A percentile compares a stretch with the other conserved stretches of the same genome.
Conservation (phyloP, 768 basidiomycete species). For the Boletus vermiculosoides region DNA sequence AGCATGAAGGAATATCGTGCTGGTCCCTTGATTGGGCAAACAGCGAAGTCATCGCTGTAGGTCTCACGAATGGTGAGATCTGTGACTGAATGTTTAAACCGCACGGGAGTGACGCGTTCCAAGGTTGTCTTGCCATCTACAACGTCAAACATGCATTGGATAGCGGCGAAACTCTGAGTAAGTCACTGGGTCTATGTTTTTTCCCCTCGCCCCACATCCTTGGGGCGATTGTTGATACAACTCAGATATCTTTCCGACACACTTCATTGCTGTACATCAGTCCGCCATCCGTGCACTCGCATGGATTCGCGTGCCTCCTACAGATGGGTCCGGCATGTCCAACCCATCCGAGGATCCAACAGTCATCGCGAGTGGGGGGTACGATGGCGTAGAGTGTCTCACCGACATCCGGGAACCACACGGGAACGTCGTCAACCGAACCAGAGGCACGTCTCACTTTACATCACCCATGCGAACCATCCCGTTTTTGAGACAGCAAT, state of each 20-base stretch:
- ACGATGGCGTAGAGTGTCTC: constrained; percentile 75
- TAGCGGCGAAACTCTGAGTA: constrained; percentile 33
- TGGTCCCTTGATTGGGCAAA: constrained; percentile 90
- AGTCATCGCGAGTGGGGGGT: constrained; percentile 72
- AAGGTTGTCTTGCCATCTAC: constrained; percentile 59
- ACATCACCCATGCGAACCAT: not conserved
- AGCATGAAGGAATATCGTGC: constrained; percentile 72
- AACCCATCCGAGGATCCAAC: constrained; percentile 59
- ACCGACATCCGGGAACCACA: constrained; percentile 74
- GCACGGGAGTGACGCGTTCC: constrained; percentile 1
- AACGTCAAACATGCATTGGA: constrained; percentile 47
- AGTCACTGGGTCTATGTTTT: not conserved
- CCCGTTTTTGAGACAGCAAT: not conserved
- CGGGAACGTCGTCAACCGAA: constrained; percentile 71
- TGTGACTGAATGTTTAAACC: not conserved
- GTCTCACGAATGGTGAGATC: constrained; percentile 73
- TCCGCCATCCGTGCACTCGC: constrained; percentile 73
- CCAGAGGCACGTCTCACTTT: constrained; percentile 51
- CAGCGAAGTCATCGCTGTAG: constrained; percentile 77
- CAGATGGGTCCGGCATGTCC: constrained; percentile 44
- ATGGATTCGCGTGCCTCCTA: constrained; percentile 71
- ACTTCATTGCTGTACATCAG: constrained; percentile 74
- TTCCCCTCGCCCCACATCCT: not conserved
- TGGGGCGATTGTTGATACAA: not conserved
- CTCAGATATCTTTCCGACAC: constrained; percentile 56